A percentile compares a stretch with the other conserved stretches of the same genome.
These are phyloP conservation scores for Dipteronia dyeriana DNA, from an alignment of 345 rosid genomes.

Conservation along the genomic window DNA sequence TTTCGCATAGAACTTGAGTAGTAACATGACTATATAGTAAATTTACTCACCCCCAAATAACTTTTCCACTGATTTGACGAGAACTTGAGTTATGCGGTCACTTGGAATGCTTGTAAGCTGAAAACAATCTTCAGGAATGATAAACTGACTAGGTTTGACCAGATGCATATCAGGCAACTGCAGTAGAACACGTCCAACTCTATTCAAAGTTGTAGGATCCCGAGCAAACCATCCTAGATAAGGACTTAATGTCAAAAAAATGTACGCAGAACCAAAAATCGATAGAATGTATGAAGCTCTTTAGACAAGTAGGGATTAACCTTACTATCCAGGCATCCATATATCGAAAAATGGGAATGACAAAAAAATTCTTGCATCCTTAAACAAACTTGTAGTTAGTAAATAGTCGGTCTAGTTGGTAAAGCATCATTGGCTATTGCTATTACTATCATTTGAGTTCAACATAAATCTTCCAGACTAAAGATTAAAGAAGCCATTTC, in stretches of 20 bases:
- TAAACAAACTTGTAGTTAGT: not conserved
- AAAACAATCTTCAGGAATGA: conserved; percentile 78
- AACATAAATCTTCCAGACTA: not conserved
- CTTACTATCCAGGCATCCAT: not conserved
- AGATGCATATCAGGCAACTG: conserved; percentile 37
- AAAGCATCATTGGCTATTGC: not conserved
- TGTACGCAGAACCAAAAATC: not conserved
- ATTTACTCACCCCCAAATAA: conserved; percentile 57
- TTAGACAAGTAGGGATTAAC: not conserved
- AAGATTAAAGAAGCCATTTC: not conserved
- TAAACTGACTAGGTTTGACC: conserved; percentile 47
- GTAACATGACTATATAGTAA: not conserved
- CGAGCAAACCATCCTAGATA: conserved; percentile 89
- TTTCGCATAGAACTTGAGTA: not conserved
- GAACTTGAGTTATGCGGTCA: conserved; percentile 45
- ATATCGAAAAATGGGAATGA: not conserved
- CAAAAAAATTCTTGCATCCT: not conserved
- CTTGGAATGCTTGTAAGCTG: conserved; percentile 60
- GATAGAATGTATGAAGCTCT: not conserved
- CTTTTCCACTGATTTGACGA: conserved; percentile 57
- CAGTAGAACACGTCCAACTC: conserved; percentile 64
- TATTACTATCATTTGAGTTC: not conserved
- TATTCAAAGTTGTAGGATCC: conserved; percentile 62
- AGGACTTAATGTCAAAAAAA: conserved; percentile 17
- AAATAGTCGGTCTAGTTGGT: not conserved